Percentiles rank a stretch among this genome's conserved stretches.
Evolutionary conservation across 176 grass and related monocot species (phyloP).

Genomic region (Olyra latifolia): DNA sequence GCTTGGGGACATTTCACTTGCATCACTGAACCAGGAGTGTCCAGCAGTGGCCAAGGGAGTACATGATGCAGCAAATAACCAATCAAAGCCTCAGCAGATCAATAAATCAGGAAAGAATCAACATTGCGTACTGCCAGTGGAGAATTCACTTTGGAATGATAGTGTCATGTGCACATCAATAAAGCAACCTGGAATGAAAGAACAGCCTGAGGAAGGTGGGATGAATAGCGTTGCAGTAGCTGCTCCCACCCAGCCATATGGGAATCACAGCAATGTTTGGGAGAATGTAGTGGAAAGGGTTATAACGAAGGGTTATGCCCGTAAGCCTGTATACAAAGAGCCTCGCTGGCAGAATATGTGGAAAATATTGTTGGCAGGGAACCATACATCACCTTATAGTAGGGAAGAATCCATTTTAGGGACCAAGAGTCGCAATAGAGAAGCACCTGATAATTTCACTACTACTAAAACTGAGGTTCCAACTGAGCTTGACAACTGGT

Average conservation of each 20-base stretch:
- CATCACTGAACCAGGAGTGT: conserved; percentile 15
- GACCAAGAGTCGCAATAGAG: neutral
- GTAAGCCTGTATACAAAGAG: conserved; percentile 52
- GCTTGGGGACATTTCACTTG: conserved; percentile 23
- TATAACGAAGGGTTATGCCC: conserved; percentile 54
- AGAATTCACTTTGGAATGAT: conserved; percentile 41
- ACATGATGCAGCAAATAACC: conserved; percentile 30
- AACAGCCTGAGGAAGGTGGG: conserved; percentile 36
- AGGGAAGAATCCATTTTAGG: conserved; percentile 9
- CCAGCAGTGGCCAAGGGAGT: conserved; percentile 35
- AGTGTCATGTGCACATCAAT: conserved; percentile 46
- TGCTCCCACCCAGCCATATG: conserved; percentile 32
- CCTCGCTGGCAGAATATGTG: conserved; percentile 31
- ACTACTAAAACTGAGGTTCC: conserved; percentile 19
- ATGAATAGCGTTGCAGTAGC: neutral
- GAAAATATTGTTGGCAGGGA: conserved; percentile 8
- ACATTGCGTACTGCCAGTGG: conserved; percentile 13
- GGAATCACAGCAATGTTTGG: conserved; percentile 23
- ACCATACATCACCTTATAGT: conserved; percentile 13
- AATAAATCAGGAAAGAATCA: conserved; percentile 42
- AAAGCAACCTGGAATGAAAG: conserved; percentile 45
- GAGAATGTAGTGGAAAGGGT: conserved; percentile 40
- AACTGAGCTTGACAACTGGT: conserved; percentile 24
- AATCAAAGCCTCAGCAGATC: conserved; percentile 42
- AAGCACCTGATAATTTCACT: conserved; percentile 25